Percentiles rank a stretch among this genome's conserved stretches.
phyloP scores from a whole-genome alignment of 2,329 filamentous ascomycete species.

The Aspergillus tanneri region DNA sequence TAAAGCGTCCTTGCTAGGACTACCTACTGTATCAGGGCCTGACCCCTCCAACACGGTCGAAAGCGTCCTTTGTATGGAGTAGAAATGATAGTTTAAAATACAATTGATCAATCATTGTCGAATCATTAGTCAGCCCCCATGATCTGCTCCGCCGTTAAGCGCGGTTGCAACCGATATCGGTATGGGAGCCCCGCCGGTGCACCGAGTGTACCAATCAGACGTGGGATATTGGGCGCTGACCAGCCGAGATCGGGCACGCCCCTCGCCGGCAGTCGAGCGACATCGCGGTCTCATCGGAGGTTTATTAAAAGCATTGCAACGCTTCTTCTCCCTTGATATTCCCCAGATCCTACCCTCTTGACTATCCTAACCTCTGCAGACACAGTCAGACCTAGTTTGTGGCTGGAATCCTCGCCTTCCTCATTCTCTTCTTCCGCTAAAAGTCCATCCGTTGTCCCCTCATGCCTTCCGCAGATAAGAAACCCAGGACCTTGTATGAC shows the following conservation, averaged over 20 bases:
- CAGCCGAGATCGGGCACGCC: conserved; percentile 38
- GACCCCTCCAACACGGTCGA: too few species aligned
- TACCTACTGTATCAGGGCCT: too few species aligned
- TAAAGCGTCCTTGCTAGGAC: too few species aligned
- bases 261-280: conserved; percentile 34
- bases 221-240: conserved; percentile 32
- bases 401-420: conserved; percentile 6
- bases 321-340: conserved; percentile 8
- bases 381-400: conserved; percentile 5
- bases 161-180: conserved; percentile 14
- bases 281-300: conserved; percentile 30
- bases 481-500: conserved; percentile 87
- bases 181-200: conserved; percentile 3
- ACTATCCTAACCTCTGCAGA: not conserved
- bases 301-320: conserved; percentile 29
- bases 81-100: too few species aligned
- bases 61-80: too few species aligned
- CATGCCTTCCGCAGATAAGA: conserved; percentile 73
- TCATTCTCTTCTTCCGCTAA: conserved; percentile 8
- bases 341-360: conserved; percentile 13
- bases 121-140: conserved; percentile 14
- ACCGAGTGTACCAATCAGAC: conserved; percentile 26
- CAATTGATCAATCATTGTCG: conserved; percentile 13
- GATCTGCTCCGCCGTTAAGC: conserved; percentile 15
- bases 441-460: conserved; percentile 36